Percentiles rank a stretch among this genome's conserved stretches.
Evolutionary conservation across 2,329 filamentous ascomycete species (phyloP).

Genomic region (Fusarium redolens): DNA sequence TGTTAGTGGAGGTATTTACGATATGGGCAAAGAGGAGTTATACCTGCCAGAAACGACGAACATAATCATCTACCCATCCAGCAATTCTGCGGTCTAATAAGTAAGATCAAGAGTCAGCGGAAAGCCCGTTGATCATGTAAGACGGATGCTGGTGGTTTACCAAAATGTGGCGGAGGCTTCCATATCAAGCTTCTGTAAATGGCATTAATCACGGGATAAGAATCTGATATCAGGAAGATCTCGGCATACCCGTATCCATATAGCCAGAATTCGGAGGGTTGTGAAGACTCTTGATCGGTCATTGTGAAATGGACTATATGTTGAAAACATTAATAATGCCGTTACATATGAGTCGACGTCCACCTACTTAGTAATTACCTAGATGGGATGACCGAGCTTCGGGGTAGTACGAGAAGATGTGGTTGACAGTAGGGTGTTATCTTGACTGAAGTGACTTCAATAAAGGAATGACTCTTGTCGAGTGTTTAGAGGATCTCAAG

Average conservation of each 20-base stretch:
- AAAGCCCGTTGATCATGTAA: not conserved
- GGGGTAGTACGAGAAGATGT: not conserved
- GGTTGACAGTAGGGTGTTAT: not conserved
- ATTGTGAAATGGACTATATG: constrained; percentile 46
- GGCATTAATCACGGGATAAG: constrained; percentile 15
- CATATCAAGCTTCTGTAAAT: constrained; percentile 83
- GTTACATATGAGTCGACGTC: not conserved
- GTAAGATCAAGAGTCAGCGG: constrained; percentile 5
- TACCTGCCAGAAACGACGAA: constrained; percentile 98
- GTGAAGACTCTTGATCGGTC: constrained; percentile 50
- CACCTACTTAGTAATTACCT: not conserved
- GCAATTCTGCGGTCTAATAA: constrained; percentile 80
- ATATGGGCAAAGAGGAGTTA: constrained; percentile 47
- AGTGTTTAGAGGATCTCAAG: not conserved
- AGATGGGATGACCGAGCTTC: not conserved
- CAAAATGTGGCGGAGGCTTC: constrained; percentile 97
- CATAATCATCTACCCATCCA: constrained; percentile 93
- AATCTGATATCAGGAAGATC: constrained; percentile 2
- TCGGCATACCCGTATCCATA: constrained; percentile 89
- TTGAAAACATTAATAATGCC: constrained; percentile 29
- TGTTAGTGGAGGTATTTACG: constrained; percentile 12
- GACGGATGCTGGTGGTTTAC: constrained; percentile 72
- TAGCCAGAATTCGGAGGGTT: constrained; percentile 82
- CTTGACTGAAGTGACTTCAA: not conserved
- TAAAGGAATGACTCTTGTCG: constrained; percentile 4